Conservation (phyloP, 306 rosid genomes). For the Crotalaria pallida region DNA sequence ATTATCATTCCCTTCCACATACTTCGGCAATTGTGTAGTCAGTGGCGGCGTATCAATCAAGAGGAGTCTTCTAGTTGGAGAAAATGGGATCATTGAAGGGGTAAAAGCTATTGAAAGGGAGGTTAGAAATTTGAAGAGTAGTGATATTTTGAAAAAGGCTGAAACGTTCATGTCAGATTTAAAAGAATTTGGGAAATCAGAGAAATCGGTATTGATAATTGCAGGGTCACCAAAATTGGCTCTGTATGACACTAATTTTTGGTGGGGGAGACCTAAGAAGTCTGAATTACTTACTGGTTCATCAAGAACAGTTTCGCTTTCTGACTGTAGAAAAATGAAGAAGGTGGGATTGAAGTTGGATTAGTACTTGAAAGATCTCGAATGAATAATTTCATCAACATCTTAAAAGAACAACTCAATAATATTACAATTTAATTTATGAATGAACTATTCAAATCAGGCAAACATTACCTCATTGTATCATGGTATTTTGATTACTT, state of each 20-base stretch:
- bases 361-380: conserved; percentile 8
- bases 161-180: conserved; percentile 23
- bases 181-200: background rate
- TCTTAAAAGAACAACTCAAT: conserved; percentile 1
- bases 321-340: conserved; percentile 19
- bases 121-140: conserved; percentile 21
- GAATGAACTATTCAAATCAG: too few relatives aligned
- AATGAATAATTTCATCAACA: conserved; percentile 20
- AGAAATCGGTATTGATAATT: background rate
- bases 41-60: background rate
- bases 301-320: conserved; percentile 19
- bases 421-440: background rate
- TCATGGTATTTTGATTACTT: too few relatives aligned
- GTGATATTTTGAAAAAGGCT: conserved; percentile 15
- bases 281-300: conserved; percentile 26
- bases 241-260: conserved; percentile 41
- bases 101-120: conserved; percentile 21
- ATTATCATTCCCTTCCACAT: conserved; percentile 20
- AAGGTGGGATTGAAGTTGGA: conserved; percentile 35
- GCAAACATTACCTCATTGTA: too few relatives aligned
- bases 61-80: conserved; percentile 26
- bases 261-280: conserved; percentile 48
- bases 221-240: conserved; percentile 41
- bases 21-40: conserved; percentile 42
- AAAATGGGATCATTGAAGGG: conserved; percentile 22